Evolutionary conservation across 2,329 filamentous ascomycete genomes (phyloP), one percentile per base, ranked within the genome.

Genomic region (Colletotrichum trifolii): DNA sequence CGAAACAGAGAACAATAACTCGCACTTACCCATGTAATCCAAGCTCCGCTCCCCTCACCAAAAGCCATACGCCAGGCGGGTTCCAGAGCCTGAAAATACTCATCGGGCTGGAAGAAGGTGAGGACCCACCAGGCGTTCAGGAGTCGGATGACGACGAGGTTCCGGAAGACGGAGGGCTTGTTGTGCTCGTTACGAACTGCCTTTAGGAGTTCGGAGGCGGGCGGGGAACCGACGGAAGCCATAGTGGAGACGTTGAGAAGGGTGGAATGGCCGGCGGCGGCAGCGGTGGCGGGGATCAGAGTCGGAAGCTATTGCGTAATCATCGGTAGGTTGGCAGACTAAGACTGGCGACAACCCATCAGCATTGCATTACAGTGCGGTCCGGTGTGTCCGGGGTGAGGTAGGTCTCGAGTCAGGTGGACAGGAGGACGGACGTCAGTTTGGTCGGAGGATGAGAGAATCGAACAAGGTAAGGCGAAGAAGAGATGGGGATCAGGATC

Each of bases 91-190:
- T 99, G 96, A 74, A 96, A 99, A 82, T 93, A 98, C 78, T 99
- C 96, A 81, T 99, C 96, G 35, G 96, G 96, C 78, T 99, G 96
- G 80, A 99, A 99, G 77, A 97, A 99, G 17, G 96, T 98, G 69
- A 87, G 83, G 62, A 96, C 83, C 67, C 84, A 88, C 71, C 96
- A 83, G 38, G 93, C 89, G 79, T 97, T 97, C 75, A 92, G 76
- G 69, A 95, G 84, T 59, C 96, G 92, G 68, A 97, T 86, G 45
- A 87, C 82, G 69, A 97, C 71, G 58, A 87, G 77, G 65, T 73
- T 67, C 52, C 69, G 71, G 57, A 78, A 75, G 45, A 71, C 63
- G 35, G 73, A 69, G 15, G 54, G 54, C 61, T 57, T 65, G 46
- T 73, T 67, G 69, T 70, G 64, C 64, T 71, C 68, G 70, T 70